Base-by-base conservation (phyloP, 192 early-diverging fungal genomes). In the Backusella parvicylindrica region DNA sequence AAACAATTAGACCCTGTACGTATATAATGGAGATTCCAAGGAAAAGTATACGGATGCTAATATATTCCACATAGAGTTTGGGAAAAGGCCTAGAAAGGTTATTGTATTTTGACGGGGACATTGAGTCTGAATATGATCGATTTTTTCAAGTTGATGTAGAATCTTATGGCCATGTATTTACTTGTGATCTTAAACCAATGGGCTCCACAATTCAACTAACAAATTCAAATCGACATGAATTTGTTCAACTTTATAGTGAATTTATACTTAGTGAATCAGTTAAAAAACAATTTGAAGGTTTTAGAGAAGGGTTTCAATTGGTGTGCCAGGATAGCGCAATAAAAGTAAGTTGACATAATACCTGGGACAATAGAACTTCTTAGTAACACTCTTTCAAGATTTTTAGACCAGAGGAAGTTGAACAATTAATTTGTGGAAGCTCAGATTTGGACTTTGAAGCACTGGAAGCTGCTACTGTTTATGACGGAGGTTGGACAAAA, bases 371-470 rank as follows among this genome's bases (percentile, higher is more conserved):
- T 60, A 28, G 8, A 23, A 28, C 11, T 21, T 40, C 18, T 68
- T 41, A 21, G 33, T 50, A 28, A 40, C 13, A 33, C 1, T 75
- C 16, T 33, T 30, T 84, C 35, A 77, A 93, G 80, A 85, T 92
- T 9, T 95, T 96, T 83, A 82, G 94, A 68, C 91, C 96, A 2
- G 93, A 96, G 72, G 96, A 98, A 82, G 83, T 98, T 9, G 94
- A 97, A 79, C 89, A 94, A 70, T 79, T 97, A 7, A 91, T 98
- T 6, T 94, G 96, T 63, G 96, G 96, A 28, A 90, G 92, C 64
- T 88, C 91, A 6, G 88, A 93, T 64, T 81, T 98, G 38, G 95
- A 97, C 75, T 95, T 98, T 81, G 79, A 86, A 30, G 95, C 89
- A 0, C 77, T 96, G 63, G 91, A 97, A 75, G 78, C 86, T 16